phyloP scores from a whole-genome alignment of 2,329 filamentous ascomycete genomes.

The Cyanodermella asteris region DNA sequence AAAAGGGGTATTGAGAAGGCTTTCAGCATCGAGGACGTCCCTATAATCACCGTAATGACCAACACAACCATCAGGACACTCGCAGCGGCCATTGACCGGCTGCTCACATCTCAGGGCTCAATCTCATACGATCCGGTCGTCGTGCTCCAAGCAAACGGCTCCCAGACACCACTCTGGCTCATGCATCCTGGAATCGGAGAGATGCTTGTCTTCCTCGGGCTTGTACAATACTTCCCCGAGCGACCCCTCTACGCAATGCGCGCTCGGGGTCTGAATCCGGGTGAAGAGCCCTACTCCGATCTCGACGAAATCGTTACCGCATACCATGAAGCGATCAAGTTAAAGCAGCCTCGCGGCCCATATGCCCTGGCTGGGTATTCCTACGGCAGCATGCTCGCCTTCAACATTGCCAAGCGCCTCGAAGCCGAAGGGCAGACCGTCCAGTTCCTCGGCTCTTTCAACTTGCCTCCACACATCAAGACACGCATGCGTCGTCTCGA shows the following conservation, averaged over 20 bases:
- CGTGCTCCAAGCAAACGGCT: constrained; percentile 10
- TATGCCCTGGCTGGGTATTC: constrained; percentile 32
- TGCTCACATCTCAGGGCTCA: background rate
- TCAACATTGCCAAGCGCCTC: constrained; percentile 27
- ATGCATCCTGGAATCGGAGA: constrained; percentile 23
- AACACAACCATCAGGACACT: constrained; percentile 13
- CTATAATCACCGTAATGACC: constrained; percentile 17
- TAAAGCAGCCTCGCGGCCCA: constrained; percentile 24
- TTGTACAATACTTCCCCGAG: constrained; percentile 18
- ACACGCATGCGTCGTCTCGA: constrained; percentile 18
- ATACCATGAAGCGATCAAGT: constrained; percentile 21
- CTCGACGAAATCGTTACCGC: constrained; percentile 18
- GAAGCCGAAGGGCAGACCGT: constrained; percentile 19
- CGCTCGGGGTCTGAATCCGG: constrained; percentile 21
- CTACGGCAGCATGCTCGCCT: constrained; percentile 28
- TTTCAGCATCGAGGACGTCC: constrained; percentile 13
- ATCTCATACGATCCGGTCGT: constrained; percentile 14
- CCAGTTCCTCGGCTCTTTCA: constrained; percentile 22
- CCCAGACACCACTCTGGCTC: constrained; percentile 19
- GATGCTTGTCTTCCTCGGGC: constrained; percentile 19
- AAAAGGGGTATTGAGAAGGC: constrained; percentile 15
- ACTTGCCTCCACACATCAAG: constrained; percentile 29
- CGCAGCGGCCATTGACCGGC: constrained; percentile 10
- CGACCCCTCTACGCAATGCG: constrained; percentile 27
- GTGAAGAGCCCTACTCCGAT: constrained; percentile 16